Evolutionary conservation across 2,329 filamentous ascomycete genomes (phyloP).

Genomic region (Lachnellula subtilissima): DNA sequence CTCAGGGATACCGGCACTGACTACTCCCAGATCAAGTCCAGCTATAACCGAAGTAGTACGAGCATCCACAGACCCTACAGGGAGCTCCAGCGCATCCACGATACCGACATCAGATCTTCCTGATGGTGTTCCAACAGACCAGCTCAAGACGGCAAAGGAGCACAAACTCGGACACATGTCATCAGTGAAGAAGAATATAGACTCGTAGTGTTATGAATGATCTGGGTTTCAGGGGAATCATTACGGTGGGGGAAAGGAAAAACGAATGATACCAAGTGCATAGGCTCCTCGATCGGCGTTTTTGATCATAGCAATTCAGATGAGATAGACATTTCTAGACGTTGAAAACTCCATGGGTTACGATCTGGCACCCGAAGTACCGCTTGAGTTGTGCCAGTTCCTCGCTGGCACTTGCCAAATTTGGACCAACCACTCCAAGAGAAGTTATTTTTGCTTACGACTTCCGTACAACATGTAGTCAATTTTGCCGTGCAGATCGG

Average conservation of each 20-base stretch:
- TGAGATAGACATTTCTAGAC: neutral
- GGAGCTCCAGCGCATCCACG: conserved; percentile 25
- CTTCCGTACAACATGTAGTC: no score
- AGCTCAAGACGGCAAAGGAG: conserved; percentile 24
- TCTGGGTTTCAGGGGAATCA: neutral
- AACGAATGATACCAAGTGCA: conserved; percentile 12
- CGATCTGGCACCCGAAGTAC: no score
- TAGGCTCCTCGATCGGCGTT: neutral
- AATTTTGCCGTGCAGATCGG: no score
- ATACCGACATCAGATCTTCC: conserved; percentile 38
- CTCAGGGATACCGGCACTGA: neutral
- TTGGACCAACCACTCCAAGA: no score
- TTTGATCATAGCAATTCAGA: neutral
- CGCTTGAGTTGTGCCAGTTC: no score
- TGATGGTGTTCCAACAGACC: conserved; percentile 36
- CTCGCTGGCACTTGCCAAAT: no score
- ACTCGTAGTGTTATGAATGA: conserved; percentile 11
- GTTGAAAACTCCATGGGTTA: no score
- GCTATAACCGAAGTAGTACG: neutral
- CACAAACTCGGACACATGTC: conserved; percentile 24
- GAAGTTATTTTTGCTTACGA: no score
- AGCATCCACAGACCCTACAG: neutral
- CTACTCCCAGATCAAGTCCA: conserved; percentile 13
- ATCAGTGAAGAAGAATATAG: conserved; percentile 17
- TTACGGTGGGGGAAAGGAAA: neutral